phyloP scores from a whole-genome alignment of 805 yeast species.

The Candida rishiriensis region DNA sequence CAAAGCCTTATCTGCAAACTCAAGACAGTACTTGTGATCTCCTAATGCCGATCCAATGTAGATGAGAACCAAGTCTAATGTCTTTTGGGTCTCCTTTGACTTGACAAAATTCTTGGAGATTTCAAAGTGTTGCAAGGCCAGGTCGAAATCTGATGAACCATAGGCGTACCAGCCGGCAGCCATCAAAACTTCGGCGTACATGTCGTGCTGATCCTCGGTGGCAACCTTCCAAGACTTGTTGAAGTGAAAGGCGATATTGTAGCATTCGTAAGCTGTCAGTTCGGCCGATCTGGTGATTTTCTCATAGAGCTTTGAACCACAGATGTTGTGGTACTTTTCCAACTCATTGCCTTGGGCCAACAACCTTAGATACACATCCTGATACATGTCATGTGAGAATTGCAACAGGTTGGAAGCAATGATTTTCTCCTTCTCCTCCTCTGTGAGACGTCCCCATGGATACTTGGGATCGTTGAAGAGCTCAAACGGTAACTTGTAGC shows the following conservation, averaged over 20 bases:
- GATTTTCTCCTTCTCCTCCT: slow-evolving; percentile 31
- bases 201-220: slow-evolving; percentile 30
- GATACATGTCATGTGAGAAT: slow-evolving; percentile 39
- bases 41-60: slow-evolving; percentile 29
- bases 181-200: slow-evolving; percentile 36
- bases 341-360: slow-evolving; percentile 26
- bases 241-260: slow-evolving; percentile 38
- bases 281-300: slow-evolving; percentile 3
- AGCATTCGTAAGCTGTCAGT: slow-evolving; percentile 16
- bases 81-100: slow-evolving; percentile 18
- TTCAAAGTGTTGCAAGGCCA: slow-evolving; percentile 37
- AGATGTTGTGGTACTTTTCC: slow-evolving; percentile 31
- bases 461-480: slow-evolving; percentile 24
- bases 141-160: slow-evolving; percentile 37
- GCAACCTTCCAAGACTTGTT: slow-evolving; percentile 32
- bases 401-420: slow-evolving; percentile 33
- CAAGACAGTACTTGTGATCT: slow-evolving; percentile 33
- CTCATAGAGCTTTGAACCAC: slow-evolving; percentile 39
- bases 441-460: slow-evolving; percentile 15
- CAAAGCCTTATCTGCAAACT: slow-evolving; percentile 31
- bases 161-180: slow-evolving; percentile 43
- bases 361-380: slow-evolving; percentile 28
- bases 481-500: slow-evolving; percentile 45
- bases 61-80: slow-evolving; percentile 29
- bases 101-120: slow-evolving; percentile 30